Evolutionary conservation across 345 rosid genomes (phyloP).

Genomic region (Lenwebbia sp.): DNA sequence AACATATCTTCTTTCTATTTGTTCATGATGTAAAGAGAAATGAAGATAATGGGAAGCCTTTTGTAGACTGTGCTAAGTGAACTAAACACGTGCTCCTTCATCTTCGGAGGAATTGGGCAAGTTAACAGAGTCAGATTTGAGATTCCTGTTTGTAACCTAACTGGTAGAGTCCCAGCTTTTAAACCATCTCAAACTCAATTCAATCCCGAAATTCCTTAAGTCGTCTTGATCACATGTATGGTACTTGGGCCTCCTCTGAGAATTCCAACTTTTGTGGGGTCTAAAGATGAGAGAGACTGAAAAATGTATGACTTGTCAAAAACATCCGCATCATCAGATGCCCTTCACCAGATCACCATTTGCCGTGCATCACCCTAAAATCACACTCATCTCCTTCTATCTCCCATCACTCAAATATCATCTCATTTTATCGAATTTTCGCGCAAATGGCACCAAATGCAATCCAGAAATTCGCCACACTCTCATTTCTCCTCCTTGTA

Average conservation of each 20-base stretch:
- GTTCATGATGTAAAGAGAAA: not conserved
- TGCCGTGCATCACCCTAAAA: not conserved
- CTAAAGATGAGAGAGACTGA: not conserved
- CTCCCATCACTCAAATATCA: not conserved
- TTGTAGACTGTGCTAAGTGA: not conserved
- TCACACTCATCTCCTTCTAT: not conserved
- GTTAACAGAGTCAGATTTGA: conserved; percentile 66
- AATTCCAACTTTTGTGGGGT: not conserved
- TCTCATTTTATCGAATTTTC: not conserved
- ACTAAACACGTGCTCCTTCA: not conserved
- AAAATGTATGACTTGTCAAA: not conserved
- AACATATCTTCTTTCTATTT: not conserved
- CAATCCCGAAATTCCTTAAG: not conserved
- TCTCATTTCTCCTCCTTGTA: not conserved
- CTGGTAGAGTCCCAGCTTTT: not conserved
- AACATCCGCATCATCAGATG: not conserved
- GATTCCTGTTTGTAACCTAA: conserved; percentile 54
- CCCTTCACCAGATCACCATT: not conserved
- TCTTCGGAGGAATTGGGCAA: conserved; percentile 64
- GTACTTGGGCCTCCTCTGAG: not conserved
- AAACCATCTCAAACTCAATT: not conserved
- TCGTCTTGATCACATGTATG: too few species aligned
- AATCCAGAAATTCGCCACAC: not conserved
- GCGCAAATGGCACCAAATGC: not conserved
- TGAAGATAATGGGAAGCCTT: not conserved